These are phyloP conservation scores for Alliaria petiolata DNA, from an alignment of 345 rosid genomes.

Conservation along the genomic window DNA sequence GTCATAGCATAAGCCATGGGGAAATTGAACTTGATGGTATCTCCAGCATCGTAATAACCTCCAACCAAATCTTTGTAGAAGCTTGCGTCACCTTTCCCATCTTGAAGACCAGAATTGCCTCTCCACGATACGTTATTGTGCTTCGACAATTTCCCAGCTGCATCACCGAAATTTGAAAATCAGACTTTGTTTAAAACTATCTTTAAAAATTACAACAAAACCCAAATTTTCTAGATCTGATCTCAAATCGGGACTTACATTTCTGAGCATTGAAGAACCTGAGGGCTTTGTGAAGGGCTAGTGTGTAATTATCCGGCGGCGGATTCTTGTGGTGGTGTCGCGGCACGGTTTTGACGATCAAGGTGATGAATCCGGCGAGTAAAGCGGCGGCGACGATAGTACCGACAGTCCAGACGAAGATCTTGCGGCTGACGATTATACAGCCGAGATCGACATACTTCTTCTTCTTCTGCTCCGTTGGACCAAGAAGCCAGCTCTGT, in stretches of 20 bases:
- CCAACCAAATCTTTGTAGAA: constrained; percentile 70
- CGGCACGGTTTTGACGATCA: constrained; percentile 84
- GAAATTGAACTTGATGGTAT: constrained; percentile 93
- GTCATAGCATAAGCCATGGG: constrained; percentile 92
- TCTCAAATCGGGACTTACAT: constrained; percentile 46
- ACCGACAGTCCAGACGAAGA: constrained; percentile 91
- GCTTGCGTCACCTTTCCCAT: constrained; percentile 56
- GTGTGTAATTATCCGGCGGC: constrained; percentile 82
- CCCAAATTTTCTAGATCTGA: neutral
- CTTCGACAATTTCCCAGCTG: constrained; percentile 90
- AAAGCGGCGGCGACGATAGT: constrained; percentile 51
- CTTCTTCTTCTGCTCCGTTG: constrained; percentile 94
- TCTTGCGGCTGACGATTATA: constrained; percentile 92
- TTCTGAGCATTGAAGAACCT: constrained; percentile 97
- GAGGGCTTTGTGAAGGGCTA: constrained; percentile 92
- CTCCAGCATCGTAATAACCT: constrained; percentile 94
- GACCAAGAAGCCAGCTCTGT: constrained; percentile 98
- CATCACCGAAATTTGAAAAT: neutral
- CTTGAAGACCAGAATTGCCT: constrained; percentile 74
- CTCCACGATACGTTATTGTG: constrained; percentile 97
- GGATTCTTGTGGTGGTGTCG: constrained; percentile 51
- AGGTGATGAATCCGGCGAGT: constrained; percentile 65
- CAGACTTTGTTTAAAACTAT: neutral
- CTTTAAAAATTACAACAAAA: neutral
- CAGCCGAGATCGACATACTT: constrained; percentile 94